A percentile compares a stretch with the other conserved stretches of the same genome.
Conservation (phyloP, 164 flowering plant species). For the Houttuynia cordata region DNA sequence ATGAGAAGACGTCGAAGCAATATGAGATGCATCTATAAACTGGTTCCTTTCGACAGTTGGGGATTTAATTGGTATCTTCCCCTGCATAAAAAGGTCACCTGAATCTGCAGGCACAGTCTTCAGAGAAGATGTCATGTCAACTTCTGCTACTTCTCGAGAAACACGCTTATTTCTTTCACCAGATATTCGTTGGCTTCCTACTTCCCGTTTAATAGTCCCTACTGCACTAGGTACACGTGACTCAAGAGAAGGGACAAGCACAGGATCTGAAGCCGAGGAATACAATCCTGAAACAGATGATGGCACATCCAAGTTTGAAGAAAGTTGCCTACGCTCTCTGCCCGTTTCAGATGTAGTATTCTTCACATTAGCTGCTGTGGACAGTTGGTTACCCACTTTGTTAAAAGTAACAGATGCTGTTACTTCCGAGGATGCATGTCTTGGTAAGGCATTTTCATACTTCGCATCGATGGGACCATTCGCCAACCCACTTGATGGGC, state of each 20-base stretch:
- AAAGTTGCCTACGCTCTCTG: slow-evolving; percentile 4
- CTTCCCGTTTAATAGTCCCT: slow-evolving; percentile 51
- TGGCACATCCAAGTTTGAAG: neutral
- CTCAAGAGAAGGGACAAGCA: slow-evolving; percentile 47
- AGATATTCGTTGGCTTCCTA: slow-evolving; percentile 29
- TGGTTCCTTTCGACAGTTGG: slow-evolving; percentile 37
- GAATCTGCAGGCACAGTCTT: slow-evolving; percentile 22
- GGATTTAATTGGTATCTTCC: slow-evolving; percentile 24
- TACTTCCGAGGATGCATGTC: slow-evolving; percentile 16
- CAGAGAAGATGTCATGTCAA: slow-evolving; percentile 10
- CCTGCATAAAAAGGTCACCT: slow-evolving; percentile 23
- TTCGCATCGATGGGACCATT: slow-evolving; percentile 29
- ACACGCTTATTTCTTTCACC: slow-evolving; percentile 26
- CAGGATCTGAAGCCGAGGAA: slow-evolving; percentile 63
- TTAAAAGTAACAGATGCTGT: slow-evolving; percentile 8
- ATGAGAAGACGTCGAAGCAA: slow-evolving; percentile 22
- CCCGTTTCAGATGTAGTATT: slow-evolving; percentile 4
- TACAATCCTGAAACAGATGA: slow-evolving; percentile 39
- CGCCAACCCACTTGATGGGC: slow-evolving; percentile 26
- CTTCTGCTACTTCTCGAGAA: slow-evolving; percentile 8
- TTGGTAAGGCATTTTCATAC: slow-evolving; percentile 17
- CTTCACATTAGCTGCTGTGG: slow-evolving; percentile 3
- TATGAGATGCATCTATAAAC: slow-evolving; percentile 25
- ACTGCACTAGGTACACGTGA: slow-evolving; percentile 31
- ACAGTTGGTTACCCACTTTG: slow-evolving; percentile 11